Evolutionary conservation across 768 basidiomycete species (phyloP), one percentile per base, ranked within the genome.

Genomic region (Phlebiopsis flavidoalba): DNA sequence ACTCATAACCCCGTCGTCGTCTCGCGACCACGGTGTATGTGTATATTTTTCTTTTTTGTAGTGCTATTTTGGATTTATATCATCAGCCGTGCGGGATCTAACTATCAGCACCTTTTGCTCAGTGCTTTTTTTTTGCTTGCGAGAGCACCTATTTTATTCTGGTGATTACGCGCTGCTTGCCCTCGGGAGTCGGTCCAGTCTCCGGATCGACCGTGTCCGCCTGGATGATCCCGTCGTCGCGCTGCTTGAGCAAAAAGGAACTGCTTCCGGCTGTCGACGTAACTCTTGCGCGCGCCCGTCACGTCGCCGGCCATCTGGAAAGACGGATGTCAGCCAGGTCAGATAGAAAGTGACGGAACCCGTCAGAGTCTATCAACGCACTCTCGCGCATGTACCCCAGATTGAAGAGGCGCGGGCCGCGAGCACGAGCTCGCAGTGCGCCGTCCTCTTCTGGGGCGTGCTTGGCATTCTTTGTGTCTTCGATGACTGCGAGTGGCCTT

Each of bases 351-450:
- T 51, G 5, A n/a, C 50, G 50, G 21, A 17, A 22, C 22, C 7
- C n/a, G 17, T n/a, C 26, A 22, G 50, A 19, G 33, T 10, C 21
- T 35, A 33, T 19, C 8, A n/a, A 36, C 52, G 33, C 51, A 69
- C 72, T n/a, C 73, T 85, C 81, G 10, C 80, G 75, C 57, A 88
- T 64, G 50, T 80, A 77, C 21, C 81, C 87, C 46, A 86, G 70
- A 61, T 89, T 88, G 64, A 81, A 87, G n/a, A 87, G n/a, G 68
- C 43, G 82, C 76, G 2, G n/a, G 81, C 83, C 3, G 82, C 83
- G 53, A 83, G 77, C 0, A 80, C 81, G 45, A 79, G 74, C 55
- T 86, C 83, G 62, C 87, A 89, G 0, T 75, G 71, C 8, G 74
- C 71, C 61, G 65, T 58, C 68, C n/a, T 65, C 53, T 62, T 69